Conservation (phyloP, 169 alveolate species). For the Perkinsus marinus region DNA sequence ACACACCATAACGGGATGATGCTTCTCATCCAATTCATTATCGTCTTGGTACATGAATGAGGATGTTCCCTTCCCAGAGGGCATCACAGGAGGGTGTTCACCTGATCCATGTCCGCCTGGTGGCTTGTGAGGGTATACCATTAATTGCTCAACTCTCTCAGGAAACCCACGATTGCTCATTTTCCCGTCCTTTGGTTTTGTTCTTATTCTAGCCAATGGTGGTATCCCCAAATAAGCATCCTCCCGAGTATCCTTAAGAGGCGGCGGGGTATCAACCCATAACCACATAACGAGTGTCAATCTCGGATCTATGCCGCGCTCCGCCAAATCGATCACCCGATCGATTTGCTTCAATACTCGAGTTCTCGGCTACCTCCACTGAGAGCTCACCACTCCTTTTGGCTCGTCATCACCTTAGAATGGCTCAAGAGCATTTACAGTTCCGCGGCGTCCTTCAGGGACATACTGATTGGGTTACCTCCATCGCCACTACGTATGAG, state of each 20-base stretch:
- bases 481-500: slow-evolving; percentile 78
- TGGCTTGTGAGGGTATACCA: no score
- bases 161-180: neutral
- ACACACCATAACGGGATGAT: no score
- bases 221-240: no score
- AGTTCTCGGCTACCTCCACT: neutral
- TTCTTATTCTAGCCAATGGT: no score
- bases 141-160: no score
- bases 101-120: no score
- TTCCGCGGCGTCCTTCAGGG: slow-evolving; percentile 72
- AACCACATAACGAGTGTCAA: neutral
- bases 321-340: neutral
- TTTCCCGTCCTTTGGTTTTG: no score
- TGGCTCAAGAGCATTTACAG: slow-evolving; percentile 11
- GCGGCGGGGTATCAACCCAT: neutral
- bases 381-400: neutral
- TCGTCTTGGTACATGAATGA: no score
- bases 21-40: no score
- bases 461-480: slow-evolving; percentile 86
- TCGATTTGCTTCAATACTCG: neutral
- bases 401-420: neutral
- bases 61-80: no score
- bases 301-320: neutral
- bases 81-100: no score
- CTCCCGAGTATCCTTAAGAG: neutral